Evolutionary conservation across 768 basidiomycete genomes (phyloP), one percentile per base, ranked within the genome.

Genomic region (Arthromyces matolae): DNA sequence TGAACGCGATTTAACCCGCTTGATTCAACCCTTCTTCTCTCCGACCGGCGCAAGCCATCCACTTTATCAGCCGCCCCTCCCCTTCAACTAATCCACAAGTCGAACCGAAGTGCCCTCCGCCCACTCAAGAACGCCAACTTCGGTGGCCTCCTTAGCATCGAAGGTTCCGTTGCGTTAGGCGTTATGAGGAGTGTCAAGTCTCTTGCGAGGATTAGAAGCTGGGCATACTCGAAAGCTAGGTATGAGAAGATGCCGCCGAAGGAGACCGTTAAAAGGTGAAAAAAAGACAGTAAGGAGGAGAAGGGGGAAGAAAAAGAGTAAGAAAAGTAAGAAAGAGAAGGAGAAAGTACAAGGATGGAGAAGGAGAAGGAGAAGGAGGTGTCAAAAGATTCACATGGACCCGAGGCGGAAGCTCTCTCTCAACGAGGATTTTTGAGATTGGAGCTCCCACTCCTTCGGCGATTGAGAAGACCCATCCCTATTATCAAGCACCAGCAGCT

Each of bases 141-240:
- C 20, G 20, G 13, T 6, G n/a, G 24, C 13, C n/a, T n/a, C n/a
- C n/a, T n/a, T n/a, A n/a, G 22, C 34, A 13, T 10, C 42, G 75
- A 77, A 23, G 79, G 76, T 24, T 88, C 85, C 0, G 86, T 91
- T 34, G 89, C 89, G 0, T 49, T 90, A 23, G 78, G 89, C 5
- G 89, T 89, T 4, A 90, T 91, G 70, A 74, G 84, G 34, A 84
- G 83, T 12, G 81, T 92, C 54, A 73, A 82, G 22, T 83, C 81
- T 2, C 64, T 90, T 33, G 88, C 89, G 3, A 70, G 81, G 27
- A 81, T 90, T 37, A 78, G 81, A 1, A 84, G 83, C 58, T 86
- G 86, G 85, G 79, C 81, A 19, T 81, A 83, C 57, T 64, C 80
- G 46, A 75, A 68, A 14, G 9, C 34, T 60, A 68, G 65, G 13